Base-by-base conservation (phyloP, 345 rosid species). In the Hirschfeldia incana region DNA sequence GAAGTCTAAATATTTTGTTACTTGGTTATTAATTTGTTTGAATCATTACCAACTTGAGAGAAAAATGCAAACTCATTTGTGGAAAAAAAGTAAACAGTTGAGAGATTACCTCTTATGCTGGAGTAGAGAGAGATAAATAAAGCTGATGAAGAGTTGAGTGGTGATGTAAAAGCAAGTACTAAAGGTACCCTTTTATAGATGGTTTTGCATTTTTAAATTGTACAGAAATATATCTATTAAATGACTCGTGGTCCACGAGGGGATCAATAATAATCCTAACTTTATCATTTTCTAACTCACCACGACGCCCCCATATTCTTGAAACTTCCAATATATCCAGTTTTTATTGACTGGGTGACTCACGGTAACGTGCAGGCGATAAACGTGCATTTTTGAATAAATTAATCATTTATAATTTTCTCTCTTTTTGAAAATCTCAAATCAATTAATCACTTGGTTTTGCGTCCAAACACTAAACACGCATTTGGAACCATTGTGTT, bases 171-270 rank as follows among this genome's bases (percentile, higher is more conserved):
- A 59, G 55, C 75, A 39, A 8, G 16, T 33, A 13, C 15, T 51
- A 51, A 74, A 64, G 63, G 63, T 64, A 34, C n/a, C 26, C 1
- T 46, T 49, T 49, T 74, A 74, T 64, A 74, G 70, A 44, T 33
- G 29, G 0, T 28, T 72, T 9, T 37, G 5, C 8, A 3, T 59
- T 72, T 30, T 8, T 26, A 3, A 42, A 2, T 39, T 13, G 39
- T 9, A 27, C 15, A 73, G 2, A 6, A 28, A 15, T 11, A 2
- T 6, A 37, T 8, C 27, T 59, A 42, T 44, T n/a, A n/a, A 39
- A 39, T 60, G 8, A 59, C 55, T 13, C 16, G 75, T 13, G 7
- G 32, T 30, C 9, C 9, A 3, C 46, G 32, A 70, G 46, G 63
- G n/a, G 2, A 33, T 51, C 16, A 32, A 55, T 10, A 27, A 67